Evolutionary conservation across 805 yeast genomes (phyloP).

Genomic region (Peterozyma toletana): DNA sequence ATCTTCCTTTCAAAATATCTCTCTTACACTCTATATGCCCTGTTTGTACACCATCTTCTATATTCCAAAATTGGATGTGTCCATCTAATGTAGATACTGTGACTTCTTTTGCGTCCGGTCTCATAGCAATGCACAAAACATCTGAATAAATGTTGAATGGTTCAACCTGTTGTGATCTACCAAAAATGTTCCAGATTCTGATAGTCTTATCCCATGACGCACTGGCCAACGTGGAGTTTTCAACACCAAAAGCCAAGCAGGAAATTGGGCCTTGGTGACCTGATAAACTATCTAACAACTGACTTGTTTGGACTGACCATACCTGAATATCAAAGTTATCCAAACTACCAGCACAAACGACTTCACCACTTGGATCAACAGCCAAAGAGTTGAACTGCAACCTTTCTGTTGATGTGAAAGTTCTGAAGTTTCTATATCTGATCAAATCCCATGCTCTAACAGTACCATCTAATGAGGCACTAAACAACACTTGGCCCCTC

Average conservation of each 20-base stretch:
- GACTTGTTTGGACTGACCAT: conserved; percentile 97
- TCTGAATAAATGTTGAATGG: conserved; percentile 84
- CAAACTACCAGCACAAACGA: conserved; percentile 89
- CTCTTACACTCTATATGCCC: conserved; percentile 80
- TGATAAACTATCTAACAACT: conserved; percentile 74
- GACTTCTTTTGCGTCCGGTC: conserved; percentile 90
- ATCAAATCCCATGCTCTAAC: conserved; percentile 96
- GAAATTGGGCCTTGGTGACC: conserved; percentile 98
- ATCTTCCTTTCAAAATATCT: conserved; percentile 85
- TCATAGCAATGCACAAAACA: conserved; percentile 71
- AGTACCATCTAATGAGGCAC: conserved; percentile 92
- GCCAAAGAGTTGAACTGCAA: conserved; percentile 85
- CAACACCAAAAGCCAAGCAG: conserved; percentile 75
- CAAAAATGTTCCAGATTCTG: conserved; percentile 87
- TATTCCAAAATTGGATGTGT: conserved; percentile 75
- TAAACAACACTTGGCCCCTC: conserved; percentile 83
- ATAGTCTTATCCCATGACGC: conserved; percentile 97
- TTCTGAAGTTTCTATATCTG: conserved; percentile 88
- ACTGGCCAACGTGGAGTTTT: conserved; percentile 71
- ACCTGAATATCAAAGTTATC: conserved; percentile 88
- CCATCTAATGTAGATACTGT: conserved; percentile 90
- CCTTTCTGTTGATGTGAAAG: conserved; percentile 86
- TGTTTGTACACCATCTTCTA: conserved; percentile 71
- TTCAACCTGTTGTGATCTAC: conserved; percentile 81
- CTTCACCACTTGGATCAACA: conserved; percentile 95